Evolutionary conservation across 805 yeast genomes (phyloP).

Genomic region (Yarrowia keelungensis): DNA sequence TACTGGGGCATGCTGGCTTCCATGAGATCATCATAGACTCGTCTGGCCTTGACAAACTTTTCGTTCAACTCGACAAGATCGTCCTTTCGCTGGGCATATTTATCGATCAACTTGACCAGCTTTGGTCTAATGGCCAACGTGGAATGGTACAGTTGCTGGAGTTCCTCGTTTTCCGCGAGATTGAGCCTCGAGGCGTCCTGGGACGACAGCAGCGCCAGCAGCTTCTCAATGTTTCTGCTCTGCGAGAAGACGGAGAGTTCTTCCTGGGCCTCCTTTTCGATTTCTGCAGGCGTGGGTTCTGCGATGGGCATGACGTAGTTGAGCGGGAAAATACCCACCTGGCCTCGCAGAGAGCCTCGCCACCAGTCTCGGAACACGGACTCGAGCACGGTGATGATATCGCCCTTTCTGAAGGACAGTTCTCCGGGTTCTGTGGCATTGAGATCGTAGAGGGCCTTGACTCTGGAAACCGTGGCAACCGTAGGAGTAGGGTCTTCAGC

Average conservation of each 20-base stretch:
- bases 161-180: conserved; percentile 64
- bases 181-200: conserved; percentile 48
- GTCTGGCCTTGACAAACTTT: conserved; percentile 72
- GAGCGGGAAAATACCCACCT: conserved; percentile 86
- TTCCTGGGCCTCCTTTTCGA: conserved; percentile 57
- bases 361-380: conserved; percentile 94
- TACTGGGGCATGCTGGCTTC: conserved; percentile 55
- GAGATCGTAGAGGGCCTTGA: conserved; percentile 84
- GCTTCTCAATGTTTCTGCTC: conserved; percentile 68
- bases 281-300: conserved; percentile 67
- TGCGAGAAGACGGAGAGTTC: conserved; percentile 64
- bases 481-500: conserved; percentile 42
- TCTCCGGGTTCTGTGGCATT: conserved; percentile 84
- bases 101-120: conserved; percentile 75
- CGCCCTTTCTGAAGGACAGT: conserved; percentile 84
- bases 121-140: conserved; percentile 76
- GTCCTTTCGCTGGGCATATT: conserved; percentile 76
- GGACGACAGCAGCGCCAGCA: conserved; percentile 62
- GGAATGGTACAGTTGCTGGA: conserved; percentile 75
- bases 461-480: conserved; percentile 61
- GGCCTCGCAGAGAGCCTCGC: conserved; percentile 84
- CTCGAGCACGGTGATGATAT: conserved; percentile 84
- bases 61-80: conserved; percentile 76
- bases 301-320: conserved; percentile 86
- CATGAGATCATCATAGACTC: conserved; percentile 71